Evolutionary conservation across 371 early-diverging fungal genomes (phyloP).

Genomic region (Mucor indicus): DNA sequence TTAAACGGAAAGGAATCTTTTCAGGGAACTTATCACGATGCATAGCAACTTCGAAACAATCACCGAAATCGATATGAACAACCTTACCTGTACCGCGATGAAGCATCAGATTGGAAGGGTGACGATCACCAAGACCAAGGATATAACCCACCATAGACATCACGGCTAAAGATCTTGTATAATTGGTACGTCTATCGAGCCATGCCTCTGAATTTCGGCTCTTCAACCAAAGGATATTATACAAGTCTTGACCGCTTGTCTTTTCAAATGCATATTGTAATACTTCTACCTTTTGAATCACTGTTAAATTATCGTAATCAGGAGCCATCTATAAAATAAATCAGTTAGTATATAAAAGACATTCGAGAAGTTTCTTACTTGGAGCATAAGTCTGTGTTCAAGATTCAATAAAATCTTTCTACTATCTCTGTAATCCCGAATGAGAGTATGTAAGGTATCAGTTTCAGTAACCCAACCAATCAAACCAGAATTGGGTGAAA

Average conservation of each 20-base stretch:
- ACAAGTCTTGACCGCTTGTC: constrained; percentile 94
- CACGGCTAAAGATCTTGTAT: constrained; percentile 94
- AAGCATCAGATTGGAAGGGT: constrained; percentile 97
- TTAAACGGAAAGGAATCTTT: constrained; percentile 96
- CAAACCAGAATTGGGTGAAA: constrained; percentile 95
- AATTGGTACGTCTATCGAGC: constrained; percentile 95
- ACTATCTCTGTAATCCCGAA: constrained; percentile 88
- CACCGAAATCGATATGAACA: constrained; percentile 99
- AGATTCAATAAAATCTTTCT: constrained; percentile 87
- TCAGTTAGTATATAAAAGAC: background rate
- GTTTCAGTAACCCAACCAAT: constrained; percentile 97
- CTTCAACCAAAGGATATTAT: constrained; percentile 95
- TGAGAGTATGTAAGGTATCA: constrained; percentile 90
- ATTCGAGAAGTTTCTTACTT: constrained; percentile 18
- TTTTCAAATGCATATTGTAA: constrained; percentile 94
- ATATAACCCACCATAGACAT: constrained; percentile 99
- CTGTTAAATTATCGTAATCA: constrained; percentile 88
- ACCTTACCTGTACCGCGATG: constrained; percentile 92
- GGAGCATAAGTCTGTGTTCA: constrained; percentile 93
- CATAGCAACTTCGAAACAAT: constrained; percentile 98
- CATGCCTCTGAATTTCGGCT: constrained; percentile 93
- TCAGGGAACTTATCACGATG: constrained; percentile 98
- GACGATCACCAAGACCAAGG: constrained; percentile 96
- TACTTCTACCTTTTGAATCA: constrained; percentile 95
- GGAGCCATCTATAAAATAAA: constrained; percentile 75